Percentiles rank a stretch among this genome's conserved stretches.
Evolutionary conservation across 129 eudicot genomes (phyloP).

Genomic region (Calendula officinalis): DNA sequence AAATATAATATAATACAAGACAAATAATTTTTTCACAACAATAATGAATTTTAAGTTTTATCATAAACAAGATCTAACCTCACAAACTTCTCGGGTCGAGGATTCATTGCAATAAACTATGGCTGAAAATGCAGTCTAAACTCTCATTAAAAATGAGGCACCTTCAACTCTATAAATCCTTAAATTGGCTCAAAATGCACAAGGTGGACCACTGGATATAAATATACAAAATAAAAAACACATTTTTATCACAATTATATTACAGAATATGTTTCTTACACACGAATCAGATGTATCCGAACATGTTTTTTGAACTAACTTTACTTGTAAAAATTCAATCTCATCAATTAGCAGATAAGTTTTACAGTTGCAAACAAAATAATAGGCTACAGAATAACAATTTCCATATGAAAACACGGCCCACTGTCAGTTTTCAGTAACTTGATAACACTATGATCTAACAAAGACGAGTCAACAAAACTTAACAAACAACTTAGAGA

Average conservation of each 20-base stretch:
- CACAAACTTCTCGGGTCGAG: conserved; percentile 56
- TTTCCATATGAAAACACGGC: no score
- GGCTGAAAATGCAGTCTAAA: conserved; percentile 17
- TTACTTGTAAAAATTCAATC: no score
- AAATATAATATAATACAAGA: conserved; percentile 3
- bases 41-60: not conserved
- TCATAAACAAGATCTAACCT: conserved; percentile 54
- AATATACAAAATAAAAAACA: not conserved
- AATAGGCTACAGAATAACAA: no score
- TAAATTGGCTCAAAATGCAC: conserved; percentile 22
- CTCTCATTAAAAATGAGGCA: conserved; percentile 12
- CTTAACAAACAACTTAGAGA: no score
- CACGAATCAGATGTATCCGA: not conserved
- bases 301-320: no score
- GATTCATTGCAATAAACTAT: conserved; percentile 43
- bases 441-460: not conserved
- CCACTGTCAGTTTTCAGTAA: not conserved
- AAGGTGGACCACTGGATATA: conserved; percentile 21
- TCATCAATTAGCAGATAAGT: no score
- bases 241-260: conserved; percentile 12
- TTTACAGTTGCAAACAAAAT: no score
- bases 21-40: not conserved
- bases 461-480: not conserved
- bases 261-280: not conserved
- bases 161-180: conserved; percentile 23